Evolutionary conservation across 495 filamentous ascomycete species (phyloP), one percentile per base, ranked within the genome.

Genomic region (Daldinia vernicosa): DNA sequence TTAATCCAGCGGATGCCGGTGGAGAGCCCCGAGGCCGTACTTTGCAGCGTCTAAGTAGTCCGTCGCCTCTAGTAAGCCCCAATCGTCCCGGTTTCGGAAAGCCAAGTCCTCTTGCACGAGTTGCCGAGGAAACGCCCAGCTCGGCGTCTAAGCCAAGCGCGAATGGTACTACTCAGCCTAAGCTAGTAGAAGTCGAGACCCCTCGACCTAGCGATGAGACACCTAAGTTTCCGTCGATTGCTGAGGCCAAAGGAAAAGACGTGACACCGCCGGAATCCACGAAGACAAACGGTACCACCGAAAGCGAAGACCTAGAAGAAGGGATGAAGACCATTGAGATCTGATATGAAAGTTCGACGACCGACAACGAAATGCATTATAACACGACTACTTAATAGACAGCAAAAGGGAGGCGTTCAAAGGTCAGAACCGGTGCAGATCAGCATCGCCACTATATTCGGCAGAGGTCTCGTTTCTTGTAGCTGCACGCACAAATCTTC

Each of bases 261-360:
- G 15, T 64, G 3, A 59, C 69, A 15, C 32, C 71, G 1, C 57
- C 66, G 27, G 79, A 78, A 28, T 68, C 71, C 14, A 51, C 68
- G 61, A 39, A 58, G 24, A 50, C 56, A 43, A 79, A 77, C 57
- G 76, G 75, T 33, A 67, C 66, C 33, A 67, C 67, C 39, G 45
- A 24, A 3, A 35, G 47, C 35, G 39, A 69, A 57, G 69, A 73
- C 15, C 67, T 81, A 9, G 84, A 84, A 63, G 83, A 80, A 53
- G 77, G 78, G 24, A 87, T 88, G 85, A 88, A 87, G 77, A 85
- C 83, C 43, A 87, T 88, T 71, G 85, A 88, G 77, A 88, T 88
- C 61, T 88, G 74, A 76, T 47, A 68, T 52, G 74, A 78, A 68
- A 60, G 57, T 70, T 72, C 63, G 32, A 72, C 70, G 73, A 77